Percentiles rank a stretch among this genome's conserved stretches.
Conservation (phyloP, 2,329 filamentous ascomycete genomes). For the Stagonosporopsis rhizophila region DNA sequence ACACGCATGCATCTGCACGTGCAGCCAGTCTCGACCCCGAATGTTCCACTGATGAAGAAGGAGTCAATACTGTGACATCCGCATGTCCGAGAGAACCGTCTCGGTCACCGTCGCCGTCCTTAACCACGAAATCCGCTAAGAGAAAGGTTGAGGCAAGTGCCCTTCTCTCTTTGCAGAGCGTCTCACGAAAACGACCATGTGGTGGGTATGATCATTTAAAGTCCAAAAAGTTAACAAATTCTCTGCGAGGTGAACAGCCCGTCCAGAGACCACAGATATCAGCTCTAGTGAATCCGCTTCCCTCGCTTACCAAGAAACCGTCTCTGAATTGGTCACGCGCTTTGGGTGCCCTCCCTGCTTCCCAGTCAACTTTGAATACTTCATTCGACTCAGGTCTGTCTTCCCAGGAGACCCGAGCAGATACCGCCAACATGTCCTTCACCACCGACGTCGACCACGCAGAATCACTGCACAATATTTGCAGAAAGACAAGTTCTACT, state of each 20-base stretch:
- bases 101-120: slow-evolving; percentile 12
- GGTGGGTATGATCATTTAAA: slow-evolving; percentile 27
- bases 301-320: slow-evolving; percentile 32
- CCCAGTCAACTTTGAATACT: slow-evolving; percentile 27
- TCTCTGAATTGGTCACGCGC: slow-evolving; percentile 30
- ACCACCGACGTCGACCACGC: slow-evolving; percentile 22
- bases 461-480: too few relatives aligned
- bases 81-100: slow-evolving; percentile 29
- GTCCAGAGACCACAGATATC: slow-evolving; percentile 6
- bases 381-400: slow-evolving; percentile 36
- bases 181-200: slow-evolving; percentile 32
- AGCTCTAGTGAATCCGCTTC: background rate
- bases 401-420: slow-evolving; percentile 31
- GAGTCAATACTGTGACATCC: slow-evolving; percentile 30
- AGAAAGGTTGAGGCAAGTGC: slow-evolving; percentile 38
- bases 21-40: slow-evolving; percentile 26
- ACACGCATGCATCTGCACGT: background rate
- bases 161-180: slow-evolving; percentile 23
- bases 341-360: slow-evolving; percentile 19
- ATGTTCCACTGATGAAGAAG: slow-evolving; percentile 43
- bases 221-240: slow-evolving; percentile 40
- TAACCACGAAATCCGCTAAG: slow-evolving; percentile 28
- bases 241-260: slow-evolving; percentile 35
- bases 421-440: slow-evolving; percentile 38
- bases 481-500: slow-evolving; percentile 31